phyloP scores from a whole-genome alignment of 805 yeast genomes.

The Sugiyamaella chiloensis region DNA sequence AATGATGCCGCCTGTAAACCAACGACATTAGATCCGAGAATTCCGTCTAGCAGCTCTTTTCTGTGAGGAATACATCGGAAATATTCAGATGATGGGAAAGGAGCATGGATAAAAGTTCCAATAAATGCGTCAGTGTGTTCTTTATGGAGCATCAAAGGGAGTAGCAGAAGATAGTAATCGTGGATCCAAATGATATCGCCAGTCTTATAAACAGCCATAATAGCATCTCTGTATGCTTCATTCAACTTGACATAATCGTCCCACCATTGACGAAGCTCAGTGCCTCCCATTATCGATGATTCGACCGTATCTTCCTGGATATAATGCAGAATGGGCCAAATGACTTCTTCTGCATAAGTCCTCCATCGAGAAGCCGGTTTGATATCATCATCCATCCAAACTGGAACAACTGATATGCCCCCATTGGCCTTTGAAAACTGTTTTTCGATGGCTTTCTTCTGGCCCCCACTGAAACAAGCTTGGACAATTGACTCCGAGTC shows the following conservation, averaged over 20 bases:
- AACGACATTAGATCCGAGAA: slow-evolving; percentile 83
- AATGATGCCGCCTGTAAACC: slow-evolving; percentile 85
- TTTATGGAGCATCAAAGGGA: slow-evolving; percentile 82
- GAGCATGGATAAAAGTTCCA: slow-evolving; percentile 79
- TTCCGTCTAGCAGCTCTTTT: slow-evolving; percentile 77
- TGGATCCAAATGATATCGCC: slow-evolving; percentile 94
- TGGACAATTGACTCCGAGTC: slow-evolving; percentile 22
- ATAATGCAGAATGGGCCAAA: slow-evolving; percentile 96
- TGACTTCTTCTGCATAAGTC: slow-evolving; percentile 77
- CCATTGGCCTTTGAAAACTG: slow-evolving; percentile 40
- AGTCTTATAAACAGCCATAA: slow-evolving; percentile 67
- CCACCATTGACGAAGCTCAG: slow-evolving; percentile 74
- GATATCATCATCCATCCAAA: slow-evolving; percentile 59
- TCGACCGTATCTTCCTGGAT: slow-evolving; percentile 54
- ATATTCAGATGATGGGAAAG: slow-evolving; percentile 95
- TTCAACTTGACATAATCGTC: slow-evolving; percentile 85
- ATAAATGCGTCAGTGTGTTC: slow-evolving; percentile 68
- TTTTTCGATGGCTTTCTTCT: slow-evolving; percentile 46
- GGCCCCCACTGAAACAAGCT: slow-evolving; percentile 48
- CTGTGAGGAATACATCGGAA: slow-evolving; percentile 86
- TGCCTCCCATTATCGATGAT: slow-evolving; percentile 8
- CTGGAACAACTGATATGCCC: slow-evolving; percentile 63
- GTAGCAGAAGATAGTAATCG: slow-evolving; percentile 76
- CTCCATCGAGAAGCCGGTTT: slow-evolving; percentile 83
- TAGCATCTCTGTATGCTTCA: slow-evolving; percentile 81